phyloP scores from a whole-genome alignment of 257 asterid species.

The Nicotiana tomentosiformis region DNA sequence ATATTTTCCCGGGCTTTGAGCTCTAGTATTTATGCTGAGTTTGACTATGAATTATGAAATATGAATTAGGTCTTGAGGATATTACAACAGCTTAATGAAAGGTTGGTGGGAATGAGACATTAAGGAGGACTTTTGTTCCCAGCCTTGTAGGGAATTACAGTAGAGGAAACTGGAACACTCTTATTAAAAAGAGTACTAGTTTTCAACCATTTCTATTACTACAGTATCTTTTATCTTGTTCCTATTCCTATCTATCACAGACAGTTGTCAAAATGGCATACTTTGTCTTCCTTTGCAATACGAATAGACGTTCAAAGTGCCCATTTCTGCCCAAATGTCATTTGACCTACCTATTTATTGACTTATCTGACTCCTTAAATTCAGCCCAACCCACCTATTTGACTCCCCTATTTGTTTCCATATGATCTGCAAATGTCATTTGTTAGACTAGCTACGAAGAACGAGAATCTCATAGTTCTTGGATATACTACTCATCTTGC shows the following conservation, averaged over 20 bases:
- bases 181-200: neutral
- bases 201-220: neutral
- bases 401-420: neutral
- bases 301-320: neutral
- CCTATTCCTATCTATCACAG: neutral
- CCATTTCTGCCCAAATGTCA: too few relatives aligned
- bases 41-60: neutral
- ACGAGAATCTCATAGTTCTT: slow-evolving; percentile 77
- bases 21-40: neutral
- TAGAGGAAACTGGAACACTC: neutral
- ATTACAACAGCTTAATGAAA: neutral
- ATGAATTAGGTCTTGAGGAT: neutral
- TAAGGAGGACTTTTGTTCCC: slow-evolving; percentile 1
- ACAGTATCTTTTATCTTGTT: neutral
- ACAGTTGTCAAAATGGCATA: neutral
- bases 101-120: neutral
- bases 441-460: slow-evolving; percentile 60
- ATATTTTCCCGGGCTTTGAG: neutral
- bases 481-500: slow-evolving; percentile 94
- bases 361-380: too few relatives aligned
- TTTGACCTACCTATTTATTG: too few relatives aligned
- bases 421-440: slow-evolving; percentile 39
- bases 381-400: too few relatives aligned
- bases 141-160: neutral
- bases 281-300: neutral